phyloP scores from a whole-genome alignment of 139 green algal species.

The Auxenochlorella pyrenoidosa region DNA sequence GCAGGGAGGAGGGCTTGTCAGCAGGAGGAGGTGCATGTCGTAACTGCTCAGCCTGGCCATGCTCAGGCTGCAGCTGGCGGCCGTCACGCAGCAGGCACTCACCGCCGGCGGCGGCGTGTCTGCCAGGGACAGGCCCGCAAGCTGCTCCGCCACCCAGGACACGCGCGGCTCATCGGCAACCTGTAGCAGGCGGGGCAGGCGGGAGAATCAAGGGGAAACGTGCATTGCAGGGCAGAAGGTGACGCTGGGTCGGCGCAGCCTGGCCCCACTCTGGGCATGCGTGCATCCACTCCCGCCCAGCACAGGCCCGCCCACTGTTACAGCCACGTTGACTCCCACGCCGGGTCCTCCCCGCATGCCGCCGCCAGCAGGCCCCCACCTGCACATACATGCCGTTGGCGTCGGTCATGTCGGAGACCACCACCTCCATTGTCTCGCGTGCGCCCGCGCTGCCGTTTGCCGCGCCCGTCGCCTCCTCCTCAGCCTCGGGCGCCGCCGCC shows the following conservation, averaged over 20 bases:
- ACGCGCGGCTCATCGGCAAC: slow-evolving; percentile 67
- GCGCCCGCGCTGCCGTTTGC: slow-evolving; percentile 28
- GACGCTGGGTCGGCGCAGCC: not conserved
- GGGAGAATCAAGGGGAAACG: not conserved
- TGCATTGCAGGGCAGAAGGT: not conserved
- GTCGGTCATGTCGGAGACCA: slow-evolving; percentile 87
- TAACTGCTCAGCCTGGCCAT: not conserved
- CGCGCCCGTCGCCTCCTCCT: slow-evolving; percentile 31
- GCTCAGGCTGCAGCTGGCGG: too few relatives aligned
- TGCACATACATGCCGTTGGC: slow-evolving; percentile 85
- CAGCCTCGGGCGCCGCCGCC: slow-evolving; percentile 21
- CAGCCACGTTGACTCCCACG: too few relatives aligned
- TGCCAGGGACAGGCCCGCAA: slow-evolving; percentile 52
- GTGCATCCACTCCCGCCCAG: too few relatives aligned
- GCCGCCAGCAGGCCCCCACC: too few relatives aligned
- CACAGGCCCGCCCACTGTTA: too few relatives aligned
- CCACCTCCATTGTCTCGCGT: slow-evolving; percentile 57
- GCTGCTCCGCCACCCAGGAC: slow-evolving; percentile 77
- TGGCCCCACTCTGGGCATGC: too few relatives aligned
- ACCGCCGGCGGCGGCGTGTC: slow-evolving; percentile 42
- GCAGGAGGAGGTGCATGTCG: not conserved
- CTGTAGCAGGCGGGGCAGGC: not conserved
- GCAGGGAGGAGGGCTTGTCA: not conserved
- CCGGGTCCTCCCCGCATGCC: too few relatives aligned
- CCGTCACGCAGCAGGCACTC: slow-evolving; percentile 2